Conservation (phyloP, 768 basidiomycete species). For the Rhizopogon vinicolor region DNA sequence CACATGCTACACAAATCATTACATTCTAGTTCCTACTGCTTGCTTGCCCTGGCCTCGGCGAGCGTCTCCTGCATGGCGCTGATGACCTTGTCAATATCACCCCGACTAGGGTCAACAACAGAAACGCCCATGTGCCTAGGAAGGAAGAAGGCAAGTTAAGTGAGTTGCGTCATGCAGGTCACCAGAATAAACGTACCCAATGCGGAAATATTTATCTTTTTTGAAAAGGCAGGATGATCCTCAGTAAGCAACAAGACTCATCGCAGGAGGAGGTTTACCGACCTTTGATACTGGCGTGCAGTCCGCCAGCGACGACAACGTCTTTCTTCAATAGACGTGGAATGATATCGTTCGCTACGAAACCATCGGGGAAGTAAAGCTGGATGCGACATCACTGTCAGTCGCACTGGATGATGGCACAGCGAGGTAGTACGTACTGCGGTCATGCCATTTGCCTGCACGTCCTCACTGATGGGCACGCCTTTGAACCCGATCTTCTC, state of each 20-base stretch:
- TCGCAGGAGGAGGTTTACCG: slow-evolving; percentile 11
- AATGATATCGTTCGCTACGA: slow-evolving; percentile 72
- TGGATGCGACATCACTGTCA: slow-evolving; percentile 18
- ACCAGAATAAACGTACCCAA: slow-evolving; percentile 50
- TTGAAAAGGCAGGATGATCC: not conserved
- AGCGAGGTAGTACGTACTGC: slow-evolving; percentile 46
- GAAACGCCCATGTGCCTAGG: slow-evolving; percentile 85
- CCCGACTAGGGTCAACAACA: slow-evolving; percentile 64
- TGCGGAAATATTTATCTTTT: slow-evolving; percentile 84
- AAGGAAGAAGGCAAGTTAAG: slow-evolving; percentile 5
- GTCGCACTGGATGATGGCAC: not conserved
- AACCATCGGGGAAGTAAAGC: slow-evolving; percentile 80
- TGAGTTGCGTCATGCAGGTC: slow-evolving; percentile 5
- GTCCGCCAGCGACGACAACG: slow-evolving; percentile 82
- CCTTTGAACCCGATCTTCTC: slow-evolving; percentile 66
- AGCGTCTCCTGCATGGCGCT: slow-evolving; percentile 58
- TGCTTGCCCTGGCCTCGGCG: slow-evolving; percentile 25
- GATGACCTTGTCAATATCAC: slow-evolving; percentile 73
- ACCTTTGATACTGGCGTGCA: slow-evolving; percentile 84
- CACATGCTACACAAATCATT: not conserved
- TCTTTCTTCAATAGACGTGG: slow-evolving; percentile 67
- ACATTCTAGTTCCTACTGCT: not conserved
- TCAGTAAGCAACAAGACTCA: not conserved
- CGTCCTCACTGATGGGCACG: slow-evolving; percentile 55
- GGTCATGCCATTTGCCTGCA: slow-evolving; percentile 93